Percentiles rank a stretch among this genome's conserved stretches.
Evolutionary conservation across 169 alveolate genomes (phyloP).

Genomic region (Plasmodium sp.): DNA sequence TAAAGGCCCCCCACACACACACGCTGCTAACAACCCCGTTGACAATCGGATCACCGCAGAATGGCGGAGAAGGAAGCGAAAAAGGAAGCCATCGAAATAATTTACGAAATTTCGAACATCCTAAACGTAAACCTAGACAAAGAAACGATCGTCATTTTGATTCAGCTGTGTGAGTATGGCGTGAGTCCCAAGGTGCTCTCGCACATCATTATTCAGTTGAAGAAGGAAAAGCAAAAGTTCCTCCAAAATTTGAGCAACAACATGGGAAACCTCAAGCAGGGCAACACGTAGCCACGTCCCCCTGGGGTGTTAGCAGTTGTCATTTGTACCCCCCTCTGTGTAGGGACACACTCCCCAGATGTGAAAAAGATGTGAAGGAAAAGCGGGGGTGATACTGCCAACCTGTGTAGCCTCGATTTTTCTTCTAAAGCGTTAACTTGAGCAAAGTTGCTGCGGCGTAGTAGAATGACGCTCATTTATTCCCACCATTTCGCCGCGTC

Average conservation of each 20-base stretch:
- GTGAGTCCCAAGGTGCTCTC: constrained; percentile 81
- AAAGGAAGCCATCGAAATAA: constrained; percentile 78
- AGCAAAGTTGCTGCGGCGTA: background rate
- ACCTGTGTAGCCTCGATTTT: background rate
- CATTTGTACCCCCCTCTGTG: background rate
- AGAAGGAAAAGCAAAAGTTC: constrained; percentile 70
- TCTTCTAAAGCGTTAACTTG: background rate
- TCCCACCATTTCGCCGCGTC: background rate
- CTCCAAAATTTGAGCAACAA: constrained; percentile 20
- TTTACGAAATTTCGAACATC: constrained; percentile 78
- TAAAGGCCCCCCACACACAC: background rate
- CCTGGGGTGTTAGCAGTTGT: background rate
- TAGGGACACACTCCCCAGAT: background rate
- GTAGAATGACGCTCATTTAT: background rate
- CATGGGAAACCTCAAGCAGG: constrained; percentile 17
- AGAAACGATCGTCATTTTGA: constrained; percentile 76
- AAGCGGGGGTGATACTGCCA: background rate
- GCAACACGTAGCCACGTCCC: background rate
- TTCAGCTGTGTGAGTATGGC: constrained; percentile 80
- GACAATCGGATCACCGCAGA: background rate
- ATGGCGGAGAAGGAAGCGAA: constrained; percentile 75
- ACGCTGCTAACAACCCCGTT: background rate
- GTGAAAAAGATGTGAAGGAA: background rate
- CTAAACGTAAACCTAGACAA: constrained; percentile 81
- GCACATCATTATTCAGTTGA: constrained; percentile 77